phyloP scores from a whole-genome alignment of 1,284 basidiomycete genomes.

The Ganoderma multipileum region DNA sequence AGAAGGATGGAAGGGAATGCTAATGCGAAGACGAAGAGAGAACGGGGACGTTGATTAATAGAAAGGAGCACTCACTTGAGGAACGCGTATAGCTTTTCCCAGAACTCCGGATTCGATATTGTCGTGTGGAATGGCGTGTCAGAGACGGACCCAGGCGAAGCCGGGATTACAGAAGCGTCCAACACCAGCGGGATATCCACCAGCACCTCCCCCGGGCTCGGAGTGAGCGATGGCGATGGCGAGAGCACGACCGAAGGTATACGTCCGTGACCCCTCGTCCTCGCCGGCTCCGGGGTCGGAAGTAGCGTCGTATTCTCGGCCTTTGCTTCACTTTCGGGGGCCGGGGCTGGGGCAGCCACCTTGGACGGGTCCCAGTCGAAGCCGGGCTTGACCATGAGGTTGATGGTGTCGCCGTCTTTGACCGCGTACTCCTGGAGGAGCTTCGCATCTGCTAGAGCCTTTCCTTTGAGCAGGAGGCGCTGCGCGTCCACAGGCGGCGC shows the following conservation, averaged over 20 bases:
- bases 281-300: slow-evolving; percentile 34
- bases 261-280: slow-evolving; percentile 54
- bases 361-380: slow-evolving; percentile 68
- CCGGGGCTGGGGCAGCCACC: slow-evolving; percentile 29
- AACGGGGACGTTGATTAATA: no score
- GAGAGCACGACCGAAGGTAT: slow-evolving; percentile 80
- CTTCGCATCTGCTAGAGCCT: slow-evolving; percentile 86
- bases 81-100: slow-evolving; percentile 72
- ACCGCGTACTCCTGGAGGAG: slow-evolving; percentile 89
- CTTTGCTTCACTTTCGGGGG: slow-evolving; percentile 16
- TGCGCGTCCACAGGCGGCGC: slow-evolving; percentile 80
- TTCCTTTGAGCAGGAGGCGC: slow-evolving; percentile 89
- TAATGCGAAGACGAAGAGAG: neutral
- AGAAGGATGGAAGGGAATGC: neutral
- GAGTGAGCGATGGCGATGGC: slow-evolving; percentile 64
- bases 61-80: slow-evolving; percentile 54
- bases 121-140: slow-evolving; percentile 68
- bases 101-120: slow-evolving; percentile 79
- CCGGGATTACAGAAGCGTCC: slow-evolving; percentile 57
- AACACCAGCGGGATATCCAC: slow-evolving; percentile 72
- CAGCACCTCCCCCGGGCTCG: slow-evolving; percentile 49
- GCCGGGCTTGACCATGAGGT: slow-evolving; percentile 84
- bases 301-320: slow-evolving; percentile 32
- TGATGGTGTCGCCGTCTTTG: slow-evolving; percentile 80
- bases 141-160: slow-evolving; percentile 46